These are phyloP conservation scores for Cenchrus purpureus DNA, from an alignment of 176 grass and related monocot genomes.

Conservation along the genomic window DNA sequence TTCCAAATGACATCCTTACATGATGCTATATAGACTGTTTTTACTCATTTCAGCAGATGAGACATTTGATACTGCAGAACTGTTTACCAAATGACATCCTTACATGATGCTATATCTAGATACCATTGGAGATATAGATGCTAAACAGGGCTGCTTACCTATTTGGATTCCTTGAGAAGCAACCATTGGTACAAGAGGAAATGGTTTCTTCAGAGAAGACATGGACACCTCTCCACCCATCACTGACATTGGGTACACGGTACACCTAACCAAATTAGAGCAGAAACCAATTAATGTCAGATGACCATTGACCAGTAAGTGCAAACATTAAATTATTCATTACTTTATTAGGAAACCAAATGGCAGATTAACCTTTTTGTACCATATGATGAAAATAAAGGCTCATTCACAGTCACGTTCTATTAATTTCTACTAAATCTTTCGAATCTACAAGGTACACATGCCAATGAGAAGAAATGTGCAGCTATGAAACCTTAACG, in stretches of 20 bases:
- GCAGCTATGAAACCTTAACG: constrained; percentile 63
- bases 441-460: not conserved
- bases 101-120: not conserved
- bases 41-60: not conserved
- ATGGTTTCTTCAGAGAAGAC: constrained; percentile 93
- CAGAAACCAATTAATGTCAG: constrained; percentile 15
- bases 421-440: constrained; percentile 29
- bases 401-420: not conserved
- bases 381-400: not conserved
- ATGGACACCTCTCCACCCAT: constrained; percentile 81
- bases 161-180: constrained; percentile 91
- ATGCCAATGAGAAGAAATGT: constrained; percentile 22
- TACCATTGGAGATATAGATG: not conserved
- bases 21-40: not conserved
- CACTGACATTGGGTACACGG: constrained; percentile 68
- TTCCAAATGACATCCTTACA: not conserved
- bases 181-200: constrained; percentile 74
- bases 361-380: not conserved
- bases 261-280: constrained; percentile 62
- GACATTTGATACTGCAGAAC: not conserved
- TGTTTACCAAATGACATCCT: not conserved
- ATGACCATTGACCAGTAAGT: constrained; percentile 55
- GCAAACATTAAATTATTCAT: constrained; percentile 2
- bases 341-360: not conserved
- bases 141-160: constrained; percentile 39